A percentile compares a stretch with the other conserved stretches of the same genome.
phyloP scores from a whole-genome alignment of 2,329 filamentous ascomycete genomes.

The Cryphonectria japonica region DNA sequence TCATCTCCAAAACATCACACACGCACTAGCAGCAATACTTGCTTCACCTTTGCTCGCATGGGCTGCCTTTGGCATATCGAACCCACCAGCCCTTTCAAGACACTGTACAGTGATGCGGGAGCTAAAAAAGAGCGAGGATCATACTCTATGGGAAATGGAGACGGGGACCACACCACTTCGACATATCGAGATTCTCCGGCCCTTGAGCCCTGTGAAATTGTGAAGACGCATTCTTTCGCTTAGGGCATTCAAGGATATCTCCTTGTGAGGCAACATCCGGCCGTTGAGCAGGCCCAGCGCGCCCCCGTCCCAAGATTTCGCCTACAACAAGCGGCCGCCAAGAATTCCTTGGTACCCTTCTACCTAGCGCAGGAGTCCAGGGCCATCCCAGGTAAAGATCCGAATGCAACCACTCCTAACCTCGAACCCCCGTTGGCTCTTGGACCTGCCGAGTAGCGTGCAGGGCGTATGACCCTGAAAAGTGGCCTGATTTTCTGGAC shows the following conservation, averaged over 20 bases:
- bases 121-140: not conserved
- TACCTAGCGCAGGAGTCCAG: conserved; percentile 4
- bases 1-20: no score
- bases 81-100: no score
- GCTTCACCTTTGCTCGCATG: not conserved
- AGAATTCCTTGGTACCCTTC: not conserved
- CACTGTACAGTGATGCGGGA: not conserved
- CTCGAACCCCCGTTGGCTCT: not conserved
- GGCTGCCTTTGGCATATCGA: not conserved
- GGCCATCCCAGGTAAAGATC: conserved; percentile 6
- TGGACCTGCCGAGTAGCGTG: conserved; percentile 6
- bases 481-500: conserved; percentile 21
- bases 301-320: not conserved
- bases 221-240: not conserved
- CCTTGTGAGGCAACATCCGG: not conserved
- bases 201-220: not conserved
- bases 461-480: conserved; percentile 15
- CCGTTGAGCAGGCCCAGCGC: not conserved
- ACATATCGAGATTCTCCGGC: not conserved
- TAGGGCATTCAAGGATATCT: not conserved
- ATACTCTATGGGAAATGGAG: not conserved
- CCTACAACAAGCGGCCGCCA: not conserved
- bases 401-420: not conserved
- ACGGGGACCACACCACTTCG: not conserved
- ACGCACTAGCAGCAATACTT: not conserved